Evolutionary conservation across 306 rosid genomes (phyloP).

Genomic region (Cucurbita maxima): DNA sequence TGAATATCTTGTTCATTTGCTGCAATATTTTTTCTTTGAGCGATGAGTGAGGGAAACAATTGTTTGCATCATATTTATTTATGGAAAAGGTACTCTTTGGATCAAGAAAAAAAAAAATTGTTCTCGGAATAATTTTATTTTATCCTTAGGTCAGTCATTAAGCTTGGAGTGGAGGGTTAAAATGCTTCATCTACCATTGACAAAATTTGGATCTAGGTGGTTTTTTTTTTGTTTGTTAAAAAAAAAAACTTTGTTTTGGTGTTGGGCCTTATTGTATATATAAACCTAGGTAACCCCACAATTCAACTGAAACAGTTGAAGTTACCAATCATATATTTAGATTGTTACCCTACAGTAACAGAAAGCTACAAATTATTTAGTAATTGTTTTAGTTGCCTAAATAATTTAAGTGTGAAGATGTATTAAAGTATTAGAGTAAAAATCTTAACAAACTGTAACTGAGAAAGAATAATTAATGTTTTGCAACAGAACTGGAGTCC

Average conservation of each 20-base stretch:
- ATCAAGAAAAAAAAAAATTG: neutral
- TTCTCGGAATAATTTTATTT: neutral
- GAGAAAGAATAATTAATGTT: slow-evolving; percentile 67
- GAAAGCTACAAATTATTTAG: slow-evolving; percentile 2
- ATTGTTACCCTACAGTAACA: neutral
- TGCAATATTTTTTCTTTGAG: neutral
- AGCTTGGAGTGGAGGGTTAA: neutral
- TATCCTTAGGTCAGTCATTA: neutral
- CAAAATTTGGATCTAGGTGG: neutral
- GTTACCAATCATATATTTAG: neutral
- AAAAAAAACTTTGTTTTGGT: neutral
- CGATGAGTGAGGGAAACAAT: neutral
- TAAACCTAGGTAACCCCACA: neutral
- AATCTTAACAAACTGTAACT: slow-evolving; percentile 39
- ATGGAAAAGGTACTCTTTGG: neutral
- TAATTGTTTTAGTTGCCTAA: neutral
- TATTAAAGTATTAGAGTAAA: slow-evolving; percentile 25
- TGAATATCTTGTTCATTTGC: neutral
- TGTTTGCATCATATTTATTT: neutral
- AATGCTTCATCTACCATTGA: neutral
- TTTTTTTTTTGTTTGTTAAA: too few species aligned
- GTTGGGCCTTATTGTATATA: neutral
- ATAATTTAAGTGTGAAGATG: neutral
- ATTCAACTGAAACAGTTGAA: neutral
- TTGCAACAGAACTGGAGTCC: slow-evolving; percentile 86